phyloP scores from a whole-genome alignment of 2,329 filamentous ascomycete species.

The Penicillium hesseltinei region DNA sequence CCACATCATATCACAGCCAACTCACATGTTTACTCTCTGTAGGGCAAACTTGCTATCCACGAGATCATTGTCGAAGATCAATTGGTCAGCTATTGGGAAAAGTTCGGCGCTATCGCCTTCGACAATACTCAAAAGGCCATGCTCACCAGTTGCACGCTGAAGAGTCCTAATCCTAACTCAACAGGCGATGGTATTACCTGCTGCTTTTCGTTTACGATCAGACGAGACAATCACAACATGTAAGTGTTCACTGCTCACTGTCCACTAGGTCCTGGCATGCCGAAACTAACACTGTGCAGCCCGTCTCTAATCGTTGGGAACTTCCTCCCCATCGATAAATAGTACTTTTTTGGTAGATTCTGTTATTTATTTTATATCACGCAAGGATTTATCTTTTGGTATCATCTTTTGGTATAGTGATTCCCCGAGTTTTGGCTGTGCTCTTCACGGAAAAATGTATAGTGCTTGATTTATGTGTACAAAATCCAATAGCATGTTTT shows the following conservation, averaged over 20 bases:
- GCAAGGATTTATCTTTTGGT: constrained; percentile 4
- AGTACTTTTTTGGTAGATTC: constrained; percentile 1
- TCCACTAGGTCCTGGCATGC: background rate
- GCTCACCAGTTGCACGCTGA: constrained; percentile 86
- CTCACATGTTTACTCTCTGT: background rate
- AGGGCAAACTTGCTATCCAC: constrained; percentile 93
- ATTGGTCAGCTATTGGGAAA: constrained; percentile 96
- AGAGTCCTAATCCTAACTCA: constrained; percentile 70
- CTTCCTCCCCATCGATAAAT: constrained; percentile 70
- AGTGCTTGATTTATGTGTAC: constrained; percentile 7
- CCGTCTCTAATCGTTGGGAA: constrained; percentile 95
- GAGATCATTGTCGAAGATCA: constrained; percentile 95
- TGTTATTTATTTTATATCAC: constrained; percentile 1
- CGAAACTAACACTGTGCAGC: constrained; percentile 48
- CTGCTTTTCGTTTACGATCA: constrained; percentile 96
- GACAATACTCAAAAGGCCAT: constrained; percentile 92
- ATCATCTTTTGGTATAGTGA: constrained; percentile 10
- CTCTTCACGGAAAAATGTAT: constrained; percentile 16
- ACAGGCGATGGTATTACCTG: constrained; percentile 77
- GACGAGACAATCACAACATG: constrained; percentile 94
- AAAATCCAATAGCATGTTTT: background rate
- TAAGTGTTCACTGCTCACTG: constrained; percentile 52
- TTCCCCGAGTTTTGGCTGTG: constrained; percentile 16
- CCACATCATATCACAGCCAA: background rate
- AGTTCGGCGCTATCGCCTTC: constrained; percentile 97